Evolutionary conservation across 768 basidiomycete genomes (phyloP), one percentile per base, ranked within the genome.

Genomic region (Mrakia blollopis): DNA sequence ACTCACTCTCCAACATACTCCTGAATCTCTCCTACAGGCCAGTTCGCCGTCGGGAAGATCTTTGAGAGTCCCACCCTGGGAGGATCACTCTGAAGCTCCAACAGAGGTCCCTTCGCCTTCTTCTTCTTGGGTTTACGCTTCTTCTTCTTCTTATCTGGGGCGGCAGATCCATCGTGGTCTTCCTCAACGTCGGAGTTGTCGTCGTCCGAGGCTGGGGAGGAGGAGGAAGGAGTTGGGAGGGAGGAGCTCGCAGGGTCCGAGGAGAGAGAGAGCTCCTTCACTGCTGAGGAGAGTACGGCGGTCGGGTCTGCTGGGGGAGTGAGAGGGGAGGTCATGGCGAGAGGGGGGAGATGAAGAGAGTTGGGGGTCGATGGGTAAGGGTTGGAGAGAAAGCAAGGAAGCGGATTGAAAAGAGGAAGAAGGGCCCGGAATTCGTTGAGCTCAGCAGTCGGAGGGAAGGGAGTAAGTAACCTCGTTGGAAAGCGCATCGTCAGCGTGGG

Each of bases 1-100:
- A 87, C 93, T 80, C 81, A 97, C 94, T 95, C 92, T 84, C 94
- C 88, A 81, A 90, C 90, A 86, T 98, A 99, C 65, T 91, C 90
- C 76, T 94, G 90, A 72, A 93, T 87, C 85, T 98, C 92, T 60
- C 95, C 97, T 81, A 92, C 92, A 3, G 95, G 94, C 84, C 91
- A 98, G 37, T 89, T 85, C n/a, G 92, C 93, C 82, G 88, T 88
- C 14, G 91, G 88, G 86, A 91, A 98, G 74, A 98, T 87, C 83
- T 93, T 94, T 80, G 91, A 91, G 79, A 99, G 83, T 13, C 92
- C 93, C 30, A 96, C 86, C 37, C 92, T 88, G 44, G 97, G 97
- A 28, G 97, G 97, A 50, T 96, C 94, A n/a, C 88, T 88, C 85
- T 98, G 95, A 81, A 89, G 88, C 23, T 57, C 35, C 0, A 63